Base-by-base conservation (phyloP, 345 rosid genomes). In the Camelina laxa region DNA sequence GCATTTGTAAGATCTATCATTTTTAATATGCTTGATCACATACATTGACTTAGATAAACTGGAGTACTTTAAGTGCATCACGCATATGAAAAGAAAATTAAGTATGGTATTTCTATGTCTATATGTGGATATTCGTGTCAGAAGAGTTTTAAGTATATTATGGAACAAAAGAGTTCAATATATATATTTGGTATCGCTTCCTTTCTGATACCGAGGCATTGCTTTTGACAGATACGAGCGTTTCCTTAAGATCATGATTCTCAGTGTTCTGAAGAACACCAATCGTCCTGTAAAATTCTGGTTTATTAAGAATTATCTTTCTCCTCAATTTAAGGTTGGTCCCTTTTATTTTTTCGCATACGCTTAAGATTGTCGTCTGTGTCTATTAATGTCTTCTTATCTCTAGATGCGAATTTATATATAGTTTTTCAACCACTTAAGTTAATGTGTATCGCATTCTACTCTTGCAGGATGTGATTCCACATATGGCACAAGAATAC, bases 261-360 rank as follows among this genome's bases (percentile, higher is more conserved):
- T 95, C 44, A 92, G 94, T 77, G 98, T 95, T 76, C 81, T 92
- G 72, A 95, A 91, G 89, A 95, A 89, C 82, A 92, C 98, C 31
- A 33, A 51, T 53, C 98, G 98, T 41, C 98, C 97, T 0, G 91
- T 95, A 77, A 95, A 95, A 77, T 95, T 95, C 85, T 95, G 99
- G 99, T 95, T 95, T 82, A 95, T 95, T 77, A 95, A 95, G 87
- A 95, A 95, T 80, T 95, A 92, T 81, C 96, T 95, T 59, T 92
- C 99, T 60, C 99, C 99, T 70, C 97, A 88, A 78, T 95, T 95
- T 75, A 92, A 95, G 99, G 99, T 95, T 73, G 30, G 66, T 74
- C 67, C 58, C 33, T 45, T 45, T 60, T n/a, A n/a, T 45, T 24
- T 36, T 59, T 61, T 68, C 41, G 35, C 21, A 9, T 42, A 16